Evolutionary conservation across 345 rosid genomes (phyloP), one percentile per base, ranked within the genome.

Genomic region (Gossypium sturtianum): DNA sequence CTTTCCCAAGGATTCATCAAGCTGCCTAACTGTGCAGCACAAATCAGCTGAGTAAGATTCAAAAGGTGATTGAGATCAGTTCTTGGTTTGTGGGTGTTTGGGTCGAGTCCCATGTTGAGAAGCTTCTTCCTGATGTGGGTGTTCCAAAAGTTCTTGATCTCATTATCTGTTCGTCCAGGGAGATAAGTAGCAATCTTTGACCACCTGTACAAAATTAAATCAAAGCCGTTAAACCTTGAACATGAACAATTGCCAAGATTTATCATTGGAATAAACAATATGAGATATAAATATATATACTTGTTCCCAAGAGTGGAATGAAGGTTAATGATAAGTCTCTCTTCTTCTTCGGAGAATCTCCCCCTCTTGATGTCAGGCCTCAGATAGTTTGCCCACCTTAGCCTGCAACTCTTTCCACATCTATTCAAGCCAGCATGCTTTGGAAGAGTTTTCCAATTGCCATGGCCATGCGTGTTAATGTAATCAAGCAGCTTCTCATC

Each of bases 141-240:
- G 80, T 91, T 93, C 98, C 98, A 93, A 58, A 78, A 87, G 79
- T 93, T 93, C 84, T 91, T 93, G n/a, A 93, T 91, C 60, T 93
- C 97, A 56, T 93, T 93, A 66, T 93, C 98, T 0, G 98, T 93
- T 54, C 97, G 74, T 38, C 98, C 94, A 0, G 95, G 97, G 48
- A 93, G 88, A 85, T 86, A 86, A 20, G 83, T 73, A 43, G 98
- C 97, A 65, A 93, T 93, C 57, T 80, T 88, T 4, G 98, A 89
- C 98, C 98, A 91, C 87, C 98, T 93, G 76, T 64, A 78, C 16
- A 29, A 54, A 61, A 41, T 19, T 20, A 25, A 67, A 54, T 54
- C 25, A 34, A 71, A 60, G 57, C 41, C 20, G 43, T 48, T 48
- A 2, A 48, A 53, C 57, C 20, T 53, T 12, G 16, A 53, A 53